A percentile compares a stretch with the other conserved stretches of the same genome.
Conservation (phyloP, 2,329 filamentous ascomycete species). For the Hysterium pulicare region DNA sequence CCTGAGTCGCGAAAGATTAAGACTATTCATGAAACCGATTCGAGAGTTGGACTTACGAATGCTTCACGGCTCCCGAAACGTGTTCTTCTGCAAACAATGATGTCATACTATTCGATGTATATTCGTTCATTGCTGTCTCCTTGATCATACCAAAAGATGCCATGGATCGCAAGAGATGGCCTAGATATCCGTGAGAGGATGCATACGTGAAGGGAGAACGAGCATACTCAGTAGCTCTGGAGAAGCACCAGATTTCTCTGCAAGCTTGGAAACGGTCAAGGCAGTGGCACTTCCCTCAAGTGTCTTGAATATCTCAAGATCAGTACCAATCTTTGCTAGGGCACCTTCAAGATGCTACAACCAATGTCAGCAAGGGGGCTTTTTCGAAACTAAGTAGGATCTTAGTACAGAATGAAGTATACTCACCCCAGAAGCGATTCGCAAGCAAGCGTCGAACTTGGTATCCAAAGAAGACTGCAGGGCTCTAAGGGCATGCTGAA, state of each 20-base stretch:
- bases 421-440: slow-evolving; percentile 15
- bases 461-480: slow-evolving; percentile 23
- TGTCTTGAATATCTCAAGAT: slow-evolving; percentile 18
- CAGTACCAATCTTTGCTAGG: slow-evolving; percentile 19
- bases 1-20: not conserved
- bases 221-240: slow-evolving; percentile 19
- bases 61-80: slow-evolving; percentile 22
- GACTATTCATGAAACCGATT: not conserved
- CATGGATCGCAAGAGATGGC: slow-evolving; percentile 32
- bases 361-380: too few species aligned
- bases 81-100: slow-evolving; percentile 22
- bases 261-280: slow-evolving; percentile 15
- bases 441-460: slow-evolving; percentile 21
- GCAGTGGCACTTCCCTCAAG: slow-evolving; percentile 11
- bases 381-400: too few species aligned
- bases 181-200: slow-evolving; percentile 4
- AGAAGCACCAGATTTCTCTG: slow-evolving; percentile 19
- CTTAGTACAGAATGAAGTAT: too few species aligned
- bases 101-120: slow-evolving; percentile 27
- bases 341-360: slow-evolving; percentile 17
- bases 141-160: slow-evolving; percentile 28
- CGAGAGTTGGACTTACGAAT: slow-evolving; percentile 9
- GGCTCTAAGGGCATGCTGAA: slow-evolving; percentile 24
- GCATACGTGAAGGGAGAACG: not conserved
- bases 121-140: slow-evolving; percentile 26